These are phyloP conservation scores for Lagerstroemia fauriei DNA, from an alignment of 441 rosid species.

Conservation along the genomic window DNA sequence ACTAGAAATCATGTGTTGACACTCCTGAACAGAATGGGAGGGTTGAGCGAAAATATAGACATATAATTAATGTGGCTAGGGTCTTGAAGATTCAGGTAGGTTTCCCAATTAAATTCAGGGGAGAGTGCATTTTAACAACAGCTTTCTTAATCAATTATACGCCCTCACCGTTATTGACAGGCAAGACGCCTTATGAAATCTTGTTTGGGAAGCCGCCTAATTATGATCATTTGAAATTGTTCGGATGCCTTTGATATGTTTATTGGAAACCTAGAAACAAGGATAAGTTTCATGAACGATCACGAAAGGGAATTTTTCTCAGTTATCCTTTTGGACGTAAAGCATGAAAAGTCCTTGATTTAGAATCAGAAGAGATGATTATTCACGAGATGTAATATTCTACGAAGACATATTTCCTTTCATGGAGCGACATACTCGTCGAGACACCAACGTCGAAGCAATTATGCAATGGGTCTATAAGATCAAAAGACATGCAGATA, in stretches of 20 bases:
- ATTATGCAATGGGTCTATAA: background rate
- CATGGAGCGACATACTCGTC: too few relatives aligned
- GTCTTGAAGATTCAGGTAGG: background rate
- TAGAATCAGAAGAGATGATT: background rate
- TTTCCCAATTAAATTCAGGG: background rate
- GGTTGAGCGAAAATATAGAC: background rate
- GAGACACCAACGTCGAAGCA: too few relatives aligned
- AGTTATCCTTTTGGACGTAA: background rate
- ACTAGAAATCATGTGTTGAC: background rate
- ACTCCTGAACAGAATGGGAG: background rate
- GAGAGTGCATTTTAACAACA: background rate
- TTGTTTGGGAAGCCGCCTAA: background rate
- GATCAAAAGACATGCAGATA: background rate
- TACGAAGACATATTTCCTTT: background rate
- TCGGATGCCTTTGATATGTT: background rate
- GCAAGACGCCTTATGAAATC: background rate
- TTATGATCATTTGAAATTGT: background rate
- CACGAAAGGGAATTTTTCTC: background rate
- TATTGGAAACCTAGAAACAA: background rate
- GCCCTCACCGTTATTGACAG: background rate
- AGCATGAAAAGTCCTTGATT: background rate
- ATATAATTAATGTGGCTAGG: background rate
- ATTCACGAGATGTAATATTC: background rate
- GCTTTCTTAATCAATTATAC: background rate
- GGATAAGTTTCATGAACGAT: background rate